These are phyloP conservation scores for Auricularia cornea DNA, from an alignment of 768 basidiomycete genomes.

Conservation along the genomic window DNA sequence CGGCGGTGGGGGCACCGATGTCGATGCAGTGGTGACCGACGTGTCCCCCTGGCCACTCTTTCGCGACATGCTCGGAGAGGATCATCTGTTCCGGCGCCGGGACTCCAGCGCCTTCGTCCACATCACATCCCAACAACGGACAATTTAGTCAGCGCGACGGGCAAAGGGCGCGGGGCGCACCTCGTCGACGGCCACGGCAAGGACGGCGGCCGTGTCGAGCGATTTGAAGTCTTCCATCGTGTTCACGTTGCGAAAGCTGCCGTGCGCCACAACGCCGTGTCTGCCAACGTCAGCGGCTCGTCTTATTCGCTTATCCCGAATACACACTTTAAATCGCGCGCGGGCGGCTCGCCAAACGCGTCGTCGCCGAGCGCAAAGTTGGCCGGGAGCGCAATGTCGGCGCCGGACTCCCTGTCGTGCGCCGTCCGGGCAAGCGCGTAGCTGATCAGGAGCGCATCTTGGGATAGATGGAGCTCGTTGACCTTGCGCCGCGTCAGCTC, in stretches of 20 bases:
- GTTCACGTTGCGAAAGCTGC: constrained; percentile 88
- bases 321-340: constrained; percentile 29
- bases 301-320: background rate
- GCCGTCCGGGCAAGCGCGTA: constrained; percentile 67
- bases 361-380: constrained; percentile 58
- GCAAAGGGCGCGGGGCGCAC: no score
- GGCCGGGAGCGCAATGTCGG: constrained; percentile 63
- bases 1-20: no score
- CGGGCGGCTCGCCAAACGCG: constrained; percentile 43
- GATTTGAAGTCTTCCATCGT: constrained; percentile 94
- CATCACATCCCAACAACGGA: constrained; percentile 38
- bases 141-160: no score
- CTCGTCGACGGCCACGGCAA: constrained; percentile 62
- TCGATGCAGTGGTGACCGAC: no score
- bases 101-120: constrained; percentile 52
- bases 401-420: constrained; percentile 67
- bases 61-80: no score
- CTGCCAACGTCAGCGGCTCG: constrained; percentile 11
- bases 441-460: constrained; percentile 56
- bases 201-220: constrained; percentile 79
- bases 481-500: constrained; percentile 83
- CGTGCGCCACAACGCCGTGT: constrained; percentile 45
- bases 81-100: no score
- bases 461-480: constrained; percentile 77
- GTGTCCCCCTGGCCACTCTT: no score